phyloP scores from a whole-genome alignment of 495 filamentous ascomycete genomes.

The Alectoria sarmentosa region DNA sequence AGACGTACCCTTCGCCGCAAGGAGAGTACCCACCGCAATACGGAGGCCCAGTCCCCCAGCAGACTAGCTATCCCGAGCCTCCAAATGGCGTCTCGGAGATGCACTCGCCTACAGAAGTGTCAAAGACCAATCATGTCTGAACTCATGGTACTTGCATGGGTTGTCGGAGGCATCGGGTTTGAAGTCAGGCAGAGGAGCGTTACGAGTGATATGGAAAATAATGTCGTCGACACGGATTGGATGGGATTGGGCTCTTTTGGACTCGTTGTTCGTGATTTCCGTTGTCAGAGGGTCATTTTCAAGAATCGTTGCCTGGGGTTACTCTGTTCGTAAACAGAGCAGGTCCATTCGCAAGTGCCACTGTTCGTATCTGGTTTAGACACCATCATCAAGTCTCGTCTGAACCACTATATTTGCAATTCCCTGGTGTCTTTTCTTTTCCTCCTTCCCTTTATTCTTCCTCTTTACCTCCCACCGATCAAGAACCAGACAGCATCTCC shows the following conservation, averaged over 20 bases:
- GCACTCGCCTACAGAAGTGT: neutral
- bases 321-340: neutral
- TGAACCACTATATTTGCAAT: too few relatives aligned
- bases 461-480: too few relatives aligned
- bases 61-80: neutral
- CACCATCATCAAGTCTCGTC: too few relatives aligned
- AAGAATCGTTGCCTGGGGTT: neutral
- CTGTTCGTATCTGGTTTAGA: too few relatives aligned
- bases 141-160: too few relatives aligned
- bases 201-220: neutral
- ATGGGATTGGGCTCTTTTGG: neutral
- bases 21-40: conserved; percentile 1
- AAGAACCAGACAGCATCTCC: too few relatives aligned
- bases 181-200: neutral
- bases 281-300: neutral
- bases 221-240: neutral
- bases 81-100: conserved; percentile 1
- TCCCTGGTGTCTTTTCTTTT: too few relatives aligned
- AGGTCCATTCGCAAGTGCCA: neutral
- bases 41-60: neutral
- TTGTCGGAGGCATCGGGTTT: neutral
- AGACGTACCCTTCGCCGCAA: neutral
- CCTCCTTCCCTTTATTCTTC: too few relatives aligned
- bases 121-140: neutral
- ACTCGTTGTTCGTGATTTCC: neutral